Evolutionary conservation across 345 rosid species (phyloP).

Genomic region (Nasturtium officinale): DNA sequence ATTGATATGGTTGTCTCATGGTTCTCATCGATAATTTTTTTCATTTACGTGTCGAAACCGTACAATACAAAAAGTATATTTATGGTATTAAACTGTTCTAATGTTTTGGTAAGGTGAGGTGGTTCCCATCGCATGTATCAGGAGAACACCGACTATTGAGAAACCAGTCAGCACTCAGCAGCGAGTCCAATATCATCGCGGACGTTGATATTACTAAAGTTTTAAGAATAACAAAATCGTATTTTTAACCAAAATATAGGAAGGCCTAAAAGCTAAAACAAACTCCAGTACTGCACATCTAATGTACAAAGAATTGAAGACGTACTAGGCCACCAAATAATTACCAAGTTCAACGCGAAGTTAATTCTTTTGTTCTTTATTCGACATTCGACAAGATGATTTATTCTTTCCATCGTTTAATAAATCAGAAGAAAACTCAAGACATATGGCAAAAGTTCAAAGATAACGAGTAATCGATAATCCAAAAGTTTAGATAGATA

Average conservation of each 20-base stretch:
- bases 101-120: neutral
- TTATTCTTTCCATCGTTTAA: too few relatives aligned
- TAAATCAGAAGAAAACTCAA: too few relatives aligned
- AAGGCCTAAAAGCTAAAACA: too few relatives aligned
- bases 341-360: too few relatives aligned
- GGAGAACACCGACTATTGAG: neutral
- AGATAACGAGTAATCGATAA: conserved; percentile 7
- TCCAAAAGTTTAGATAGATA: conserved; percentile 7
- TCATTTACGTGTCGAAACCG: conserved; percentile 29
- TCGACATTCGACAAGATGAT: too few relatives aligned
- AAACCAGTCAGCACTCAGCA: neutral
- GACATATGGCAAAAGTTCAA: neutral
- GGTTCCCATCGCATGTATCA: conserved; percentile 24
- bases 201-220: neutral
- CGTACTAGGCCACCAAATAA: too few relatives aligned
- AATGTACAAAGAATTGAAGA: neutral
- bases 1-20: conserved; percentile 21
- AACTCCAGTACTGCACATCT: too few relatives aligned
- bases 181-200: neutral
- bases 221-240: neutral
- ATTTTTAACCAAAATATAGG: too few relatives aligned
- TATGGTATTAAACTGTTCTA: neutral
- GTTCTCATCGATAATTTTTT: neutral
- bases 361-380: too few relatives aligned
- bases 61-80: too few relatives aligned